These are phyloP conservation scores for Fusarium sp. DNA, from an alignment of 2,329 filamentous ascomycete genomes.

Conservation along the genomic window DNA sequence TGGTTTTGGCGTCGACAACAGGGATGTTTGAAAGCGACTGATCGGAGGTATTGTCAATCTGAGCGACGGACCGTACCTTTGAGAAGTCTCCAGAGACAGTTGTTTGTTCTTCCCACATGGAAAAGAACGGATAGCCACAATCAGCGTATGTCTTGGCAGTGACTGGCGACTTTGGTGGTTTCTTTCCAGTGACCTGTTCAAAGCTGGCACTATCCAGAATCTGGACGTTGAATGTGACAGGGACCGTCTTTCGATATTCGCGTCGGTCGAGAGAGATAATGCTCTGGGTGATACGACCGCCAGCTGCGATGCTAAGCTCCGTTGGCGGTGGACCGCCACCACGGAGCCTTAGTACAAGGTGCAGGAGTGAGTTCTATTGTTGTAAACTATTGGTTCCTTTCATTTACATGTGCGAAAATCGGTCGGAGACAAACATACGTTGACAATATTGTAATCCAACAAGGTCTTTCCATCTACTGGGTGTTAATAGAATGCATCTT, in stretches of 20 bases:
- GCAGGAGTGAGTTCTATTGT: too few species aligned
- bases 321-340: too few species aligned
- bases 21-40: not conserved
- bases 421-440: not conserved
- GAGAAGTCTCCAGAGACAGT: not conserved
- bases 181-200: not conserved
- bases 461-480: not conserved
- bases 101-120: not conserved
- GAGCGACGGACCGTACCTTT: not conserved
- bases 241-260: not conserved
- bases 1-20: not conserved
- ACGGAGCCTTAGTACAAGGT: too few species aligned
- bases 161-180: not conserved
- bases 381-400: too few species aligned
- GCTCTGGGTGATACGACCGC: constrained; percentile 9
- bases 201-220: constrained; percentile 13
- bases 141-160: not conserved
- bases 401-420: too few species aligned
- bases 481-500: too few species aligned
- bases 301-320: not conserved
- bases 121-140: not conserved
- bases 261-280: not conserved
- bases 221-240: constrained; percentile 5
- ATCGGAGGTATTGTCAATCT: not conserved
- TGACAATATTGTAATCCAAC: not conserved